Base-by-base conservation (phyloP, 768 basidiomycete species). In the Psilocybe azurescens region DNA sequence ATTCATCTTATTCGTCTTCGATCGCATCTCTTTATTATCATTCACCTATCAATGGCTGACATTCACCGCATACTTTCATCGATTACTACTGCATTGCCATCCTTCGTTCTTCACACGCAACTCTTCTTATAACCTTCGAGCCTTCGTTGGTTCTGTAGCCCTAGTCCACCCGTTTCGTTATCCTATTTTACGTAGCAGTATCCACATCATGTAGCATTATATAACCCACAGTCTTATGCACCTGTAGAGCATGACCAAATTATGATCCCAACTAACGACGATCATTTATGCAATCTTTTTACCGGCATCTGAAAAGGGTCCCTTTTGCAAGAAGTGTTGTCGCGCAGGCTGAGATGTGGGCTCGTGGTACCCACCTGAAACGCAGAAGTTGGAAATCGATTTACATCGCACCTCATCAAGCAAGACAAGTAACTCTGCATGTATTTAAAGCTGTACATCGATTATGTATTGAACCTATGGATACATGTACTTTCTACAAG, bases 101-200 rank as follows among this genome's bases (percentile, higher is more conserved):
- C 49, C 44, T 62, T 54, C 58, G 48, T 62, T 59, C 53, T 53
- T 44, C 30, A 53, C 60, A 53, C 50, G 56, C 56, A 36, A 39
- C 58, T 24, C 65, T 66, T 64, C 61, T 63, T 49, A 64, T 61
- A 59, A 53, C 52, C 18, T 20, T 53, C 39, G 39, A 59, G 49
- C 52, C 18, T 20, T 53, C 39, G 39, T 53, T 53, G 60, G 69
- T 60, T 67, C 67, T 71, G 68, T 74, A 71, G 67, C 69, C 61
- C 61, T 68, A 69, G 63, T 49, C 67, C 29, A 58, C 48, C 33
- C 59, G 33, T 29, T 48, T 61, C 60, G 56, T 51, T 46, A 38
- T 51, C 14, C 47, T 58, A 46, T 57, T 56, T 55, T 39, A 51
- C 46, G 32, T 59, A 54, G 30, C 57, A 39, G 30, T 44, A 44